These are phyloP conservation scores for Orbilia ellipsospora DNA, from an alignment of 2,329 filamentous ascomycete species.

Conservation along the genomic window DNA sequence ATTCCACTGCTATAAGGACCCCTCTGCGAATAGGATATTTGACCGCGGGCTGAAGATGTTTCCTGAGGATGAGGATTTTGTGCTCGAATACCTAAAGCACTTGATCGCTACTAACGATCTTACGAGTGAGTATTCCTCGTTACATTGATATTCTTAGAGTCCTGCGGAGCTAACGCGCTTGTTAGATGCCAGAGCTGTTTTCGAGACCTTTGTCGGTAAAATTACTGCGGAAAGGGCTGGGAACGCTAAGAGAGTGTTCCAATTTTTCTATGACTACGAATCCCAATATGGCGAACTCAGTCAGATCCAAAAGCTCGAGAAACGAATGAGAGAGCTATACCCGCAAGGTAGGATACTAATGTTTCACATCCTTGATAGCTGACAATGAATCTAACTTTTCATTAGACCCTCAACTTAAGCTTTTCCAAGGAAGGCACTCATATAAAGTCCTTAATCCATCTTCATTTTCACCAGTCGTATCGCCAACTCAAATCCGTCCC, in stretches of 20 bases:
- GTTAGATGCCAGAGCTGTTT: slow-evolving; percentile 89
- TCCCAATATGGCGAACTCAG: slow-evolving; percentile 91
- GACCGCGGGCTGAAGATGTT: slow-evolving; percentile 94
- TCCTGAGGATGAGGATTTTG: slow-evolving; percentile 91
- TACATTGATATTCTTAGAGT: not conserved
- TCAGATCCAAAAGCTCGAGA: slow-evolving; percentile 90
- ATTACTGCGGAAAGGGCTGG: slow-evolving; percentile 82
- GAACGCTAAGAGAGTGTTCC: slow-evolving; percentile 85
- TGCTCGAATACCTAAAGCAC: slow-evolving; percentile 95
- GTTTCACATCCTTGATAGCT: not conserved
- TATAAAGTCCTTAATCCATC: slow-evolving; percentile 59
- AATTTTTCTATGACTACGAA: slow-evolving; percentile 95
- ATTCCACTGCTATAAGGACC: slow-evolving; percentile 94
- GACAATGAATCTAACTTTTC: slow-evolving; percentile 1
- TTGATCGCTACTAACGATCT: slow-evolving; percentile 91
- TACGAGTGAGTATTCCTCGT: slow-evolving; percentile 75
- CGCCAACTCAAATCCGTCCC: slow-evolving; percentile 55
- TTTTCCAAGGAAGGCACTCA: slow-evolving; percentile 58
- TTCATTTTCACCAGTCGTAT: slow-evolving; percentile 58
- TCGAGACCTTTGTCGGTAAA: slow-evolving; percentile 86
- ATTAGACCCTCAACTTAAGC: slow-evolving; percentile 57
- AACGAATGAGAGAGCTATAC: slow-evolving; percentile 92
- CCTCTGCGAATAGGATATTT: slow-evolving; percentile 92
- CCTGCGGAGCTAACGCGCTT: slow-evolving; percentile 19
- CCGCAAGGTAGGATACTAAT: slow-evolving; percentile 73